phyloP scores from a whole-genome alignment of 2,329 filamentous ascomycete genomes.

The Kalmusia sp. region DNA sequence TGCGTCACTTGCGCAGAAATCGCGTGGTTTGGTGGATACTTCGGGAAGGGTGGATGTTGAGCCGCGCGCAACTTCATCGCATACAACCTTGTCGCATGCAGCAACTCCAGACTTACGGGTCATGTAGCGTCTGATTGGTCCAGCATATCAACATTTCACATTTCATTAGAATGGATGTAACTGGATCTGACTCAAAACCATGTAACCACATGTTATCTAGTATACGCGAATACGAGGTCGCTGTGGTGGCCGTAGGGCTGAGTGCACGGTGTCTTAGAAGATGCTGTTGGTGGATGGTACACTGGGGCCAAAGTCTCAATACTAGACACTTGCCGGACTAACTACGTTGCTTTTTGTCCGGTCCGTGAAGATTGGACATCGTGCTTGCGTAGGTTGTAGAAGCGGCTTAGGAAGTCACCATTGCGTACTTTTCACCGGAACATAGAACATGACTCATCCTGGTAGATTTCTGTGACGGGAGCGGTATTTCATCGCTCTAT shows the following conservation, averaged over 20 bases:
- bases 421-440: background rate
- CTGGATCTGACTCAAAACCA: no score
- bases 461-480: no score
- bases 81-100: background rate
- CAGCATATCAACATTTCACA: no score
- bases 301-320: background rate
- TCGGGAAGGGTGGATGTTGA: background rate
- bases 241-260: background rate
- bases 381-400: background rate
- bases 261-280: background rate
- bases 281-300: background rate
- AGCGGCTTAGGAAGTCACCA: background rate
- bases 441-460: background rate
- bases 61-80: background rate
- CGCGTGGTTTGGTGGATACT: background rate
- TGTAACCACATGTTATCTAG: no score
- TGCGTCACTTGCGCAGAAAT: background rate
- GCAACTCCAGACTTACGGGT: no score
- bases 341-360: background rate
- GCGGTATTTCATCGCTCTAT: no score
- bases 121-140: no score
- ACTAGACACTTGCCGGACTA: background rate
- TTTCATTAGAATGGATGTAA: no score
- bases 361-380: background rate
- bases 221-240: background rate